Evolutionary conservation across 176 grass and related monocot genomes (phyloP).

Genomic region (Oryza punctata): DNA sequence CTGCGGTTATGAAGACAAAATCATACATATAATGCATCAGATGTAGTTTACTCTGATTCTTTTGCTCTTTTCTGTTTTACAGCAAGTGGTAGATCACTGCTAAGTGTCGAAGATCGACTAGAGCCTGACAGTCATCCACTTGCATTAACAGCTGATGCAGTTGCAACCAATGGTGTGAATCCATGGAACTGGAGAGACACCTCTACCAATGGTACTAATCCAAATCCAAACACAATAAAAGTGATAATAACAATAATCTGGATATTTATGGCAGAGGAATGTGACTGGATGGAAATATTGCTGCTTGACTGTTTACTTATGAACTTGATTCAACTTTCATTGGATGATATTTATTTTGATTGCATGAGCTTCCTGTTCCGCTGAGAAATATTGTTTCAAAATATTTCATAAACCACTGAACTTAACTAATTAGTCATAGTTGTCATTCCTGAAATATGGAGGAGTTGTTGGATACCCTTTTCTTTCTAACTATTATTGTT

Average conservation of each 20-base stretch:
- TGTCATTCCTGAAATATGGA: slow-evolving; percentile 14
- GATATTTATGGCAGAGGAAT: neutral
- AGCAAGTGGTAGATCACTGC: slow-evolving; percentile 75
- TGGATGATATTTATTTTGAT: slow-evolving; percentile 27
- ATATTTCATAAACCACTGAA: neutral
- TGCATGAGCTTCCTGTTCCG: slow-evolving; percentile 2
- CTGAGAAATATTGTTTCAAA: slow-evolving; percentile 13
- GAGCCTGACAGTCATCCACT: slow-evolving; percentile 71
- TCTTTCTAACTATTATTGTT: neutral
- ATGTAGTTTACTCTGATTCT: neutral
- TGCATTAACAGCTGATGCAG: slow-evolving; percentile 77
- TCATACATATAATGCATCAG: neutral
- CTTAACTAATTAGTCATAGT: neutral
- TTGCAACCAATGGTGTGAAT: slow-evolving; percentile 80
- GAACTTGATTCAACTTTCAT: slow-evolving; percentile 16
- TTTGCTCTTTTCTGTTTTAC: slow-evolving; percentile 37
- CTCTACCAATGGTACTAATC: slow-evolving; percentile 68
- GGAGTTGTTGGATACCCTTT: neutral
- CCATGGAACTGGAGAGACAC: slow-evolving; percentile 98
- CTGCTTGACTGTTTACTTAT: neutral
- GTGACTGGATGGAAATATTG: slow-evolving; percentile 19
- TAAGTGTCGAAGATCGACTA: slow-evolving; percentile 69
- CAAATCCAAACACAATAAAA: slow-evolving; percentile 2
- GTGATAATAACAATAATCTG: neutral
- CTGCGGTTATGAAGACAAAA: slow-evolving; percentile 8